Evolutionary conservation across 2,329 filamentous ascomycete species (phyloP).

Genomic region (Colletotrichum sp.): DNA sequence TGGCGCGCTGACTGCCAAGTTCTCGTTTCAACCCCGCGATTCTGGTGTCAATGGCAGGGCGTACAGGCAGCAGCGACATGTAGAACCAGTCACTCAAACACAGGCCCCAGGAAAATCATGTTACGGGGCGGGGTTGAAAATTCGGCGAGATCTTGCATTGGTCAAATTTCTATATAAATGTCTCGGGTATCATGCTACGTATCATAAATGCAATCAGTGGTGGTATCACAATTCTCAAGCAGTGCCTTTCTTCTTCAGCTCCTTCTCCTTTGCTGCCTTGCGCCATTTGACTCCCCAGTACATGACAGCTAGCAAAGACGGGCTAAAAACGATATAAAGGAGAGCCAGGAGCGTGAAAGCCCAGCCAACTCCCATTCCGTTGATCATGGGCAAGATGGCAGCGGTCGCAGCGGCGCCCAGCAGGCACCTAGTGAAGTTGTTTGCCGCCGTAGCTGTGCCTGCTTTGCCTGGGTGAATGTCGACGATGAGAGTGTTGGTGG

Average conservation of each 20-base stretch:
- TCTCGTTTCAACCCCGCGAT: not conserved
- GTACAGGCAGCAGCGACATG: not conserved
- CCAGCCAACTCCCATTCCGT: constrained; percentile 56
- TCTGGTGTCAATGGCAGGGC: not conserved
- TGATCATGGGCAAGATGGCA: constrained; percentile 56
- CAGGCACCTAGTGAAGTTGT: constrained; percentile 61
- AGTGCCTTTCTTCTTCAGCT: not conserved
- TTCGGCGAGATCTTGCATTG: not conserved
- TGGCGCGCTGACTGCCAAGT: not conserved
- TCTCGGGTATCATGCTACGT: not conserved
- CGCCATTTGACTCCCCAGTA: constrained; percentile 49
- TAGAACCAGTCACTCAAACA: not conserved
- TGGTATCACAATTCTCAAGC: not conserved
- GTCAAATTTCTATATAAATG: not conserved
- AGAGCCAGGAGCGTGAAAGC: constrained; percentile 53
- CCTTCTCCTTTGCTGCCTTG: constrained; percentile 32
- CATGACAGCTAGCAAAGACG: constrained; percentile 46
- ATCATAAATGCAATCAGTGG: not conserved
- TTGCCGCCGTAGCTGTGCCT: constrained; percentile 59
- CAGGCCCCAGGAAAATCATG: not conserved
- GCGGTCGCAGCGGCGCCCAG: constrained; percentile 59
- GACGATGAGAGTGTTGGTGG: constrained; percentile 56
- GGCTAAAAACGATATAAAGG: constrained; percentile 44
- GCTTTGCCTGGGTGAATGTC: constrained; percentile 60
- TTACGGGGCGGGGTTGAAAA: not conserved